These are phyloP conservation scores for Mrakiaceae sp. DNA, from an alignment of 1,284 basidiomycete genomes.

Conservation along the genomic window DNA sequence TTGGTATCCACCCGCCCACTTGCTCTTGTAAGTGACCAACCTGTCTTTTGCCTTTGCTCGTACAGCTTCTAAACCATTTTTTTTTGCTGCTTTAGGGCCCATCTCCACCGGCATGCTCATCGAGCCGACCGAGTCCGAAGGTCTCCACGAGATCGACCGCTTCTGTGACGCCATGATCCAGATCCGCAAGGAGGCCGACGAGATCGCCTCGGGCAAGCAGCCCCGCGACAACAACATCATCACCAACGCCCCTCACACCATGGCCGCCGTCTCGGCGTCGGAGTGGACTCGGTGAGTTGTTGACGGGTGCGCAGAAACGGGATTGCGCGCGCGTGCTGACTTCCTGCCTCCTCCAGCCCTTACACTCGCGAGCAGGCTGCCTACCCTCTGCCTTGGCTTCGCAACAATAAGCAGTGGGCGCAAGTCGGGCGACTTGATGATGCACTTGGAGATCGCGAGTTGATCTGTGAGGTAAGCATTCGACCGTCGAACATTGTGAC, in stretches of 20 bases:
- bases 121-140: constrained; percentile 19
- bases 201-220: constrained; percentile 72
- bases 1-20: constrained; percentile 80
- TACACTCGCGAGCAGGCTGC: constrained; percentile 76
- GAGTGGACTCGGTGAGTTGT: constrained; percentile 63
- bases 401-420: constrained; percentile 88
- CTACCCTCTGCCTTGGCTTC: constrained; percentile 67
- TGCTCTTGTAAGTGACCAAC: constrained; percentile 43
- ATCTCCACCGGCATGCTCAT: constrained; percentile 72
- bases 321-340: not conserved
- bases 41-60: not conserved
- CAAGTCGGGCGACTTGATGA: constrained; percentile 81
- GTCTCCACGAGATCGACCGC: constrained; percentile 33
- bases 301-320: constrained; percentile 22
- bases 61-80: constrained; percentile 31
- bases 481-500: not conserved
- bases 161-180: constrained; percentile 96
- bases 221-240: constrained; percentile 80
- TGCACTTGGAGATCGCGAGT: constrained; percentile 26
- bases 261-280: constrained; percentile 58
- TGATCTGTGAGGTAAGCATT: too few relatives aligned
- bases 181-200: constrained; percentile 82
- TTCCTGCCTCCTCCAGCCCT: constrained; percentile 41
- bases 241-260: constrained; percentile 87
- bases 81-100: constrained; percentile 49